A percentile compares a stretch with the other conserved stretches of the same genome.
Conservation (phyloP, 106 monocot species). For the Xerophyta viscosa region DNA sequence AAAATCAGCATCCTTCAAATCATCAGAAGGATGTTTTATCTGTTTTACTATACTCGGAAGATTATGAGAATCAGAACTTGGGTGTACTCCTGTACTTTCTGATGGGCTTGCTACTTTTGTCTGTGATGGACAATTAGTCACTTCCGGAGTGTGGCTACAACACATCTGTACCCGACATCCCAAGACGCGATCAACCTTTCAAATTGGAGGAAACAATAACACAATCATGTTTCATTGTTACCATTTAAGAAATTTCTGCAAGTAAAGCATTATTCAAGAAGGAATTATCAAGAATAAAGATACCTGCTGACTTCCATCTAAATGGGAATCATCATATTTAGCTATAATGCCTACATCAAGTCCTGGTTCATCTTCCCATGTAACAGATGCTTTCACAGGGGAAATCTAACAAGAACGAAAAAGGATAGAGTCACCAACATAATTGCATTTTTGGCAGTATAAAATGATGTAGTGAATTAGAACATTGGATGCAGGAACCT, state of each 20-base stretch:
- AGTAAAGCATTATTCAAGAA: too few relatives aligned
- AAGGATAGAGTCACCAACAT: neutral
- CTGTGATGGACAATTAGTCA: neutral
- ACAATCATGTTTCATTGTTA: too few relatives aligned
- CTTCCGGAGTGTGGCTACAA: constrained; percentile 6
- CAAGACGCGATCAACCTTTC: constrained; percentile 86
- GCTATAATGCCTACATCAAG: constrained; percentile 14
- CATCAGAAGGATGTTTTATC: neutral
- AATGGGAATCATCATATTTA: too few relatives aligned
- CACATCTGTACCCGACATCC: constrained; percentile 63
- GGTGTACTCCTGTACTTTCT: neutral
- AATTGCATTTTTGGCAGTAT: too few relatives aligned
- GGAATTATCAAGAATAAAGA: too few relatives aligned
- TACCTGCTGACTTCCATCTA: constrained; percentile 60
- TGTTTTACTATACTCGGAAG: constrained; percentile 9
- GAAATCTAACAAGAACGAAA: constrained; percentile 21
- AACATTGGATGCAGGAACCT: too few relatives aligned
- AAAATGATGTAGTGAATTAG: too few relatives aligned
- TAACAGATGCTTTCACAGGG: constrained; percentile 11
- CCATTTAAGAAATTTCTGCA: too few relatives aligned
- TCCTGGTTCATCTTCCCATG: constrained; percentile 21
- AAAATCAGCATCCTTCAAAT: constrained; percentile 6
- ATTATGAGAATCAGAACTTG: constrained; percentile 6
- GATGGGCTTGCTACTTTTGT: constrained; percentile 1
- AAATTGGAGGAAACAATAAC: neutral